Base-by-base conservation (phyloP, 73 alveolate species). In the Paramecium caudatum region DNA sequence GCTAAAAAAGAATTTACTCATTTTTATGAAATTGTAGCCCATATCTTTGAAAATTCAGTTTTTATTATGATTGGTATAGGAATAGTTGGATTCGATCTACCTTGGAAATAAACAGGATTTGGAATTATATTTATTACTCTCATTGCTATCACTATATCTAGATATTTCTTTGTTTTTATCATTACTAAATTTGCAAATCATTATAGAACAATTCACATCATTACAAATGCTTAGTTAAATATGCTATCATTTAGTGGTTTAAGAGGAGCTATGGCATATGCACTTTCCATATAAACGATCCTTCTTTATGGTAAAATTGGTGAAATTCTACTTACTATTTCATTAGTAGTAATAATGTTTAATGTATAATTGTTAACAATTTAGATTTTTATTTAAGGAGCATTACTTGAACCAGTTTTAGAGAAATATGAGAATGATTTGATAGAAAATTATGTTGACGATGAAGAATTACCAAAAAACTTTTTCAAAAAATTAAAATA, bases 191-290 rank as follows among this genome's bases (percentile, higher is more conserved):
- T 91, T 36, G 94, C 91, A 15, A 91, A 93, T 84, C 30, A 69
- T 19, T 46, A 90, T 16, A 37, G 95, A 68, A 87, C 62, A 3
- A 81, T 50, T 4, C 46, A 50, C 25, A 2, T 49, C 41, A 46
- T 45, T 47, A 46, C 23, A 65, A 43, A 33, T 12, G 70, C 17
- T 49, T 49, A 49, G 25, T 21, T 12, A 12, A 55, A 93, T 43
- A 91, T 95, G 30, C 45, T 93, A 91, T 95, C 96, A 94, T 21
- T 91, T 34, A 61, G 95, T 17, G 98, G 98, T 5, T 91, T 95
- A n/a, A 82, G 97, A 82, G 98, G 98, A 5, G 96, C 96, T n/a
- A 95, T 95, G 96, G 97, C 98, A 8, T 95, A 93, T 82, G 98
- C 98, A 6, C 82, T 94, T 15, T 96, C 99, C 23, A 55, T 55